Evolutionary conservation across 305 asterid genomes (phyloP).

Genomic region (Solanum aculeatissimum): DNA sequence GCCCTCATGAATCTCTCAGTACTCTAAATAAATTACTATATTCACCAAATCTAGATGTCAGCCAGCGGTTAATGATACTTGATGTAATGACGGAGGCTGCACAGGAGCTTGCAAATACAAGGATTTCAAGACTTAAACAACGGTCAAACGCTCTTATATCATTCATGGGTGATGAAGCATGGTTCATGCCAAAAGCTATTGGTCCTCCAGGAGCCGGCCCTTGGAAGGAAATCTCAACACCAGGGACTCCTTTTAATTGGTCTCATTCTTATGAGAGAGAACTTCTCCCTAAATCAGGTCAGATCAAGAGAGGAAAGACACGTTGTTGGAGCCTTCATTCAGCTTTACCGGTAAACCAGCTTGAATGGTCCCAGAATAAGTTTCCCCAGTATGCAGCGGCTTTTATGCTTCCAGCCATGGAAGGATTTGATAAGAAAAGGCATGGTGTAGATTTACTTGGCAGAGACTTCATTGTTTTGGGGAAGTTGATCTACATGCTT

Average conservation of each 20-base stretch:
- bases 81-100: constrained; percentile 89
- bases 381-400: constrained; percentile 89
- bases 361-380: constrained; percentile 47
- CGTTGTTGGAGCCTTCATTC: constrained; percentile 59
- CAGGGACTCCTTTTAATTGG: constrained; percentile 67
- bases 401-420: constrained; percentile 95
- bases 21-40: constrained; percentile 58
- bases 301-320: constrained; percentile 52
- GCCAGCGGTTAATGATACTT: constrained; percentile 88
- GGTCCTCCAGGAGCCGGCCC: constrained; percentile 72
- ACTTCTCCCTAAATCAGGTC: constrained; percentile 53
- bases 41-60: constrained; percentile 72
- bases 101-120: constrained; percentile 65
- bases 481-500: constrained; percentile 82
- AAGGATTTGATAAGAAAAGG: constrained; percentile 75
- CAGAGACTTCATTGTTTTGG: constrained; percentile 76
- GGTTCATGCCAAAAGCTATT: constrained; percentile 62
- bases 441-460: constrained; percentile 90
- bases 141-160: constrained; percentile 37
- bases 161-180: constrained; percentile 53
- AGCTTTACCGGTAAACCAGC: constrained; percentile 25
- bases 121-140: constrained; percentile 23
- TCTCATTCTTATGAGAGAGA: constrained; percentile 89
- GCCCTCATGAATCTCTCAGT: constrained; percentile 74
- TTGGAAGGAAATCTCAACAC: constrained; percentile 76